A percentile compares a stretch with the other conserved stretches of the same genome.
phyloP scores from a whole-genome alignment of 139 green algal genomes.

The Chlamydomonas sp. region DNA sequence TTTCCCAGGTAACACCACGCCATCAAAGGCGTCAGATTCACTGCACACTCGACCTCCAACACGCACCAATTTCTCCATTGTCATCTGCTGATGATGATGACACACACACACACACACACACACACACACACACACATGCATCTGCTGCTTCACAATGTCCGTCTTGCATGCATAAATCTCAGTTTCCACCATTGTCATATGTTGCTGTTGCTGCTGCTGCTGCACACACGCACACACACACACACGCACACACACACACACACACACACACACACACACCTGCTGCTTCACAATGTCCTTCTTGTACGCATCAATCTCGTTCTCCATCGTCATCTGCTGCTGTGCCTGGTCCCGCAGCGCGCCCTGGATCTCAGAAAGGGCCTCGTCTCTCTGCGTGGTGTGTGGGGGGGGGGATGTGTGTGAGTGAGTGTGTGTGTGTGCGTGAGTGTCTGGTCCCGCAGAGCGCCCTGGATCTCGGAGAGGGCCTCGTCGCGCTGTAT shows the following conservation, averaged over 20 bases:
- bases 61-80: too few species aligned
- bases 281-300: constrained; percentile 61
- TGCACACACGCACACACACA: too few species aligned
- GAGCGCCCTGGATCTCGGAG: constrained; percentile 59
- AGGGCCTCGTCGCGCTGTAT: constrained; percentile 75
- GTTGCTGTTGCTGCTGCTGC: too few species aligned
- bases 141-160: neutral
- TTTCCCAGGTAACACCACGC: too few species aligned
- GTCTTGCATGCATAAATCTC: neutral
- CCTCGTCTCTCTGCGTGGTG: constrained; percentile 77
- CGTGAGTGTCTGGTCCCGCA: constrained; percentile 69
- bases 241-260: neutral
- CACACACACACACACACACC: constrained; percentile 4
- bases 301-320: constrained; percentile 64
- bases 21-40: too few species aligned
- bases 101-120: too few species aligned
- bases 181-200: neutral
- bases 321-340: constrained; percentile 56
- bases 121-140: too few species aligned
- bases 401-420: too few species aligned
- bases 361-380: constrained; percentile 61
- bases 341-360: constrained; percentile 65
- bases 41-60: too few species aligned
- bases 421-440: too few species aligned
- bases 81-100: too few species aligned